Conservation (phyloP, 345 rosid species). For the Nasturtium officinale region DNA sequence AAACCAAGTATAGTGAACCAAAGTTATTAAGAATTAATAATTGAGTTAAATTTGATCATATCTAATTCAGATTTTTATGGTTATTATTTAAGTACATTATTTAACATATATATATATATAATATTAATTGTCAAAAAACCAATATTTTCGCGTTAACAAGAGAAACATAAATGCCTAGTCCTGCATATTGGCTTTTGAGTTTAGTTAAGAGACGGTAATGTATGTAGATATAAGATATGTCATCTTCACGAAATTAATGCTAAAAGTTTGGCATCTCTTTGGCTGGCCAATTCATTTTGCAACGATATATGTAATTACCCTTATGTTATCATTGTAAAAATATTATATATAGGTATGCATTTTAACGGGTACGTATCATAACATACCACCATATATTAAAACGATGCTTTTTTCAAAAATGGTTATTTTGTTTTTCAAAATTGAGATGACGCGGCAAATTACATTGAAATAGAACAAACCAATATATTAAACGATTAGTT, state of each 20-base stretch:
- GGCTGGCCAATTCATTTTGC: slow-evolving; percentile 23
- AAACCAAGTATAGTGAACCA: no score
- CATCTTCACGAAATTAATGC: slow-evolving; percentile 30
- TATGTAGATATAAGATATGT: slow-evolving; percentile 12
- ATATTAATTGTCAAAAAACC: neutral
- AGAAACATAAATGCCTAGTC: neutral
- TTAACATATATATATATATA: no score
- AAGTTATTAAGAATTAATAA: no score
- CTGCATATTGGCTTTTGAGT: slow-evolving; percentile 10
- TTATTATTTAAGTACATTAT: no score
- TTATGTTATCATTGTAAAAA: neutral
- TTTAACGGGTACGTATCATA: neutral
- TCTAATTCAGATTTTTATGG: no score
- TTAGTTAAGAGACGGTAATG: slow-evolving; percentile 3
- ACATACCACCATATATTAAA: neutral
- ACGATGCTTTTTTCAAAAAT: neutral
- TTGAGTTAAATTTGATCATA: no score
- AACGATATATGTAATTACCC: neutral
- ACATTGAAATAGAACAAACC: no score
- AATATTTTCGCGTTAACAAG: neutral
- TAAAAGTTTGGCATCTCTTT: slow-evolving; percentile 34
- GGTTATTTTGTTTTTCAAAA: no score
- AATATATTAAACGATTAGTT: neutral
- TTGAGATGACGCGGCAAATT: no score
- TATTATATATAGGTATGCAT: neutral